Evolutionary conservation across 208 protist species (phyloP), one percentile per base, ranked within the genome.

Genomic region (Wallacemonas sp.): DNA sequence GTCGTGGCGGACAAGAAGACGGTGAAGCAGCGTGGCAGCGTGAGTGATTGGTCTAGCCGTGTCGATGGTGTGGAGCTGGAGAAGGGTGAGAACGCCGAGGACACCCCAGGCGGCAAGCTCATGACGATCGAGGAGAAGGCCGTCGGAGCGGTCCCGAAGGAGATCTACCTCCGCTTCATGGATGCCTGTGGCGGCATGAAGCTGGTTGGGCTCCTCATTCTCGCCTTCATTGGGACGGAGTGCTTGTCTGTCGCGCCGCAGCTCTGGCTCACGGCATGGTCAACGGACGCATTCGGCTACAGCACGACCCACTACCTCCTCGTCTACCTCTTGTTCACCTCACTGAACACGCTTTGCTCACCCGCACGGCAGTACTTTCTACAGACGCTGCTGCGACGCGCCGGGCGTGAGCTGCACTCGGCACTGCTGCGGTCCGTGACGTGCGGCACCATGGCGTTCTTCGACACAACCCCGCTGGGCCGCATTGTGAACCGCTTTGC

Each of bases 401-500:
- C 90, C 1, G 61, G 76, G 11, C 56, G 68, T 0, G 47, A 52
- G 30, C 36, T 95, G 23, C 90, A 97, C 65, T 47, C 77, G 12
- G 67, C 64, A 38, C 68, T 91, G 47, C 57, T 91, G 48, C 47
- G 65, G 38, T 71, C 76, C 33, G 56, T 91, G 9, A 44, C 74
- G 41, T 75, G 72, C 33, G 71, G 69, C 27, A 86, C 76, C 2
- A 64, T 84, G 64, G 52, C 44, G 1, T 91, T 91, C 65, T 91
- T 91, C 44, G 76, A 78, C 48, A 67, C 61, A 11, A 85, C 81
- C 2, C 76, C 81, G n/a, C 66, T 82, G 46, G 85, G 85, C 6
- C 75, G 75, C 34, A 66, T 96, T 34, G 63, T 97, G 21, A 96
- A 95, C 63, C 75, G 93, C 21, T 85, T 97, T 33, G 82, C 76